These are phyloP conservation scores for Raphanus hybrid DNA, from an alignment of 441 rosid genomes.

Conservation along the genomic window DNA sequence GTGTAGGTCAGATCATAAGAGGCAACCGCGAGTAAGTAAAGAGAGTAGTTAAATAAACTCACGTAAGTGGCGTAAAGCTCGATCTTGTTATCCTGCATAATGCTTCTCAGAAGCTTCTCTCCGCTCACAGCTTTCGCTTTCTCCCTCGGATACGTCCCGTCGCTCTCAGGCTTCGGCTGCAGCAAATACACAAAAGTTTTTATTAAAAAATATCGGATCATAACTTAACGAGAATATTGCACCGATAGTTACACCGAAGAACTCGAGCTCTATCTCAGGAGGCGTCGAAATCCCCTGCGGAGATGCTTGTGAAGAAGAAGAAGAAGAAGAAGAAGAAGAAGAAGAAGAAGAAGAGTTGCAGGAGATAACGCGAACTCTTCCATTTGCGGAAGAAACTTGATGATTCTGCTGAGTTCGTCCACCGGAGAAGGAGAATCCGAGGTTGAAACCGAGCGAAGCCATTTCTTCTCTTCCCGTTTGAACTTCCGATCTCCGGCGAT, in stretches of 20 bases:
- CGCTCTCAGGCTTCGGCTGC: constrained; percentile 73
- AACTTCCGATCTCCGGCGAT: constrained; percentile 28
- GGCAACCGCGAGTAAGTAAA: background rate
- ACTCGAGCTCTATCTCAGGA: constrained; percentile 78
- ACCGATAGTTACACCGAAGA: constrained; percentile 56
- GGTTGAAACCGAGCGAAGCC: constrained; percentile 52
- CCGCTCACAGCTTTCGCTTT: constrained; percentile 73
- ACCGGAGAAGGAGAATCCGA: constrained; percentile 33
- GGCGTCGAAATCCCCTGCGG: constrained; percentile 35
- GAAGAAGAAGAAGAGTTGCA: constrained; percentile 35
- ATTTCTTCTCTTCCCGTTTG: constrained; percentile 26
- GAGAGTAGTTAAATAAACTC: constrained; percentile 31
- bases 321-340: constrained; percentile 22
- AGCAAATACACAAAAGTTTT: constrained; percentile 34
- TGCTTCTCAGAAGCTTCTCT: constrained; percentile 77
- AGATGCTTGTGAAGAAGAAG: constrained; percentile 33
- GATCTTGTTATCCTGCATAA: constrained; percentile 79
- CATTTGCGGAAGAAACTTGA: background rate
- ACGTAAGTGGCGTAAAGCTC: constrained; percentile 89
- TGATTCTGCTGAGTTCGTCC: background rate
- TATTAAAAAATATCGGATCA: background rate
- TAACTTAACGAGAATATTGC: constrained; percentile 1
- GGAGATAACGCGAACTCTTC: constrained; percentile 25
- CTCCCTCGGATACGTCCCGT: constrained; percentile 64
- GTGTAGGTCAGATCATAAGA: background rate